Evolutionary conservation across 2,329 filamentous ascomycete genomes (phyloP).

Genomic region (Tolypocladium inflatum): DNA sequence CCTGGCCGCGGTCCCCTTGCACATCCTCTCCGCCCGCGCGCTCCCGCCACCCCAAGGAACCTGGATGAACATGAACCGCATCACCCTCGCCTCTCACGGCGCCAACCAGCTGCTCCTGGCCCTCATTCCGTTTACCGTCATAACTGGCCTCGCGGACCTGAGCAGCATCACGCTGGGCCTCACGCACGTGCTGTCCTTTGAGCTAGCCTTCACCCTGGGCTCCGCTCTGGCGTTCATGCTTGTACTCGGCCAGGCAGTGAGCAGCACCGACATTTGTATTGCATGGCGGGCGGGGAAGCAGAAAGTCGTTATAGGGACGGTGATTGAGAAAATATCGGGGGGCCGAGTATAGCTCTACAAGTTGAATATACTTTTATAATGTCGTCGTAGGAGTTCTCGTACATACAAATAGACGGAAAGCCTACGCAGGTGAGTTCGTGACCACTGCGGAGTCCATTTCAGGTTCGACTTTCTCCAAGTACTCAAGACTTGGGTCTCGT

Average conservation of each 20-base stretch:
- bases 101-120: slow-evolving; percentile 17
- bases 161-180: slow-evolving; percentile 16
- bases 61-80: neutral
- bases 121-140: slow-evolving; percentile 10
- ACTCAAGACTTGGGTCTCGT: too few relatives aligned
- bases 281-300: neutral
- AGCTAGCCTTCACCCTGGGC: slow-evolving; percentile 13
- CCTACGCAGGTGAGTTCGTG: too few relatives aligned
- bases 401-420: too few relatives aligned
- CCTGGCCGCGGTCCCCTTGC: slow-evolving; percentile 12
- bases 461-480: too few relatives aligned
- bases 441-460: too few relatives aligned
- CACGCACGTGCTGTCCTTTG: slow-evolving; percentile 16
- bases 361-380: neutral
- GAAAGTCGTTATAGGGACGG: neutral
- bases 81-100: slow-evolving; percentile 4
- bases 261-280: neutral
- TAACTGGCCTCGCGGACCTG: slow-evolving; percentile 19
- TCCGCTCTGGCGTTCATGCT: slow-evolving; percentile 13
- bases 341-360: neutral
- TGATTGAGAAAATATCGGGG: neutral
- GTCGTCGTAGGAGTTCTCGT: too few relatives aligned
- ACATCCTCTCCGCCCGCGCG: slow-evolving; percentile 11
- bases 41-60: neutral
- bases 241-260: slow-evolving; percentile 11